Conservation (phyloP, 129 eudicot species). For the Cynara cardunculus region DNA sequence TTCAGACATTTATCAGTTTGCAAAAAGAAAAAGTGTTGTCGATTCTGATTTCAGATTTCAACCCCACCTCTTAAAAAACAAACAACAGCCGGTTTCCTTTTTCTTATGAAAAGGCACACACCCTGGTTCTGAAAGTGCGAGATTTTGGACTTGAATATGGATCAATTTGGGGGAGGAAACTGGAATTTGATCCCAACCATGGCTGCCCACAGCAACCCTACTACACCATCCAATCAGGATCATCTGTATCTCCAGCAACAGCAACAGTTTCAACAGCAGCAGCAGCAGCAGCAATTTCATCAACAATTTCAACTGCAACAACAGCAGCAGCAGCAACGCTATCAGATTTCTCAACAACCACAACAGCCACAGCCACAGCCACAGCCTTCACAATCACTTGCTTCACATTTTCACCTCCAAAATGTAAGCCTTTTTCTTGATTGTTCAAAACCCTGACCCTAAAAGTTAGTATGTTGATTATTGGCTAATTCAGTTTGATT, state of each 20-base stretch:
- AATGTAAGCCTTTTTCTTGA: slow-evolving; percentile 36
- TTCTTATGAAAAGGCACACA: background rate
- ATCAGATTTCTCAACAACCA: slow-evolving; percentile 41
- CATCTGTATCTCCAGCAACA: slow-evolving; percentile 54
- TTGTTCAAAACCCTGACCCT: background rate
- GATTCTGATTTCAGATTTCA: no score
- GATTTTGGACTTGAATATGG: slow-evolving; percentile 24
- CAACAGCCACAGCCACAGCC: slow-evolving; percentile 41
- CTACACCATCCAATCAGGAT: slow-evolving; percentile 86
- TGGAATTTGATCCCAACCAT: slow-evolving; percentile 85
- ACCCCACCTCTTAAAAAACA: no score
- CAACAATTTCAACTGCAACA: slow-evolving; percentile 36
- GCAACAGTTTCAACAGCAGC: slow-evolving; percentile 35
- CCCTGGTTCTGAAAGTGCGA: slow-evolving; percentile 2
- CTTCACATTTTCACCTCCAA: slow-evolving; percentile 89
- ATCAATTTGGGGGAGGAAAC: slow-evolving; percentile 70
- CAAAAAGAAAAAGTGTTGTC: no score
- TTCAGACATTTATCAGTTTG: background rate
- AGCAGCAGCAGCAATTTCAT: slow-evolving; percentile 46
- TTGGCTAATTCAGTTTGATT: background rate
- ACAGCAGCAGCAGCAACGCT: slow-evolving; percentile 37
- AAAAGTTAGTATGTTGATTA: background rate
- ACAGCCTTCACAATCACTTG: slow-evolving; percentile 68
- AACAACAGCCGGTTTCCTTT: no score
- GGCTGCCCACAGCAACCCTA: slow-evolving; percentile 63